Base-by-base conservation (phyloP, 352 stramenopile genomes). In the Phytopythium ostracodes region DNA sequence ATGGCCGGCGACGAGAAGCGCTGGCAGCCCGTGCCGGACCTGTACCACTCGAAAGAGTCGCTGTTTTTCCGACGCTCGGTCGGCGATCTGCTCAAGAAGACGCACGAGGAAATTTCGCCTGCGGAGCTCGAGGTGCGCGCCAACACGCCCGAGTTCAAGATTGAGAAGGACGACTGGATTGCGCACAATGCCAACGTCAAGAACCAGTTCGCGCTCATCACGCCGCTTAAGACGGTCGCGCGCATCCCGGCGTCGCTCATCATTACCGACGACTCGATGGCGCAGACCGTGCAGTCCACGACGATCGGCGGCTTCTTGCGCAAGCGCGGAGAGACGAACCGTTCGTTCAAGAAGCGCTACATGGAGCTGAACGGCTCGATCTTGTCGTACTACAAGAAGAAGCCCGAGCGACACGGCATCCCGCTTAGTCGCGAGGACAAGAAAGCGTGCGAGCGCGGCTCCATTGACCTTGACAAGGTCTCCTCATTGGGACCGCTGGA, bases 91-190 rank as follows among this genome's bases (percentile, higher is more conserved):
- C 62, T 96, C 17, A 89, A 92, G 67, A 81, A 68, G 54, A 81
- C 87, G 8, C 84, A 94, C 50, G 83, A 92, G 44, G 77, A 92
- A 58, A 91, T 92, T 47, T 92, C 87, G n/a, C 79, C 85, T 0
- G 74, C 79, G 0, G 86, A 93, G 61, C 69, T 96, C 22, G 87
- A 96, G 69, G 80, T 96, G 43, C 76, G 87, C n/a, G 87, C 87
- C n/a, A 94, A 96, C 63, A 96, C 87, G 24, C 87, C 87, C 20
- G 84, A 96, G 62, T 96, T 91, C 68, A 92, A 91, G 64, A 78
- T 96, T 46, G 76, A 91, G 56, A 79, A 93, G 62, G 72, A 82
- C 60, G 87, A 96, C 67, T 96, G 87, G 87, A 87, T 96, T 27
- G 87, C 87, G 24, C 87, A 96, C 65, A 60, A 60, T 17, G 55